Base-by-base conservation (phyloP, 208 protist genomes). In the Leishmania major region DNA sequence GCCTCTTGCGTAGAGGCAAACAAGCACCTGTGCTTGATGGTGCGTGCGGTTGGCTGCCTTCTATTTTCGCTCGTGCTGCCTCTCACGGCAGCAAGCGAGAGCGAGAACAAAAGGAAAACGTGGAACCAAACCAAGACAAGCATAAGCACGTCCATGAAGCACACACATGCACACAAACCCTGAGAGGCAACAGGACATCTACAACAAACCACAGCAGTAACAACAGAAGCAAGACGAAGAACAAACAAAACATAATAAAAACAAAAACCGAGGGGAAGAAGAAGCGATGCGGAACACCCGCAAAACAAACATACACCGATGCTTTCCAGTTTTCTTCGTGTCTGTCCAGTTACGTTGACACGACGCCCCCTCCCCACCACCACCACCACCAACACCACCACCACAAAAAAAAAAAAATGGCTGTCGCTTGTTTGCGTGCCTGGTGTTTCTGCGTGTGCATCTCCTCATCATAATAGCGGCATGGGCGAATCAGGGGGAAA, bases 101-200 rank as follows among this genome's bases (percentile, higher is more conserved):
- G 37, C 15, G 37, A 25, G 37, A 15, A 7, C 25, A 1, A 37
- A 69, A 31, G 43, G 10, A 31, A 69, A 22, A 69, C 31, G 15
- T 40, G 31, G 3, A 1, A 35, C 1, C 62, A 69, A 69, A 22
- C 62, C 13, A 25, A 69, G 62, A 31, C 31, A 31, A 40, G 62
- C 31, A 7, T 22, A 5, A 3, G 31, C 62, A 22, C 40, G 31
- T 22, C 31, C 15, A 37, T 40, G 62, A 28, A 37, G 11, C 19
- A 43, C 66, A 71, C n/a, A 71, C 66, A 19, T 35, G 45, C 66
- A 43, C 55, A 79, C 62, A 62, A 25, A 75, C 28, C 74, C 28
- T 77, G 72, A 80, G 62, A 70, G 47, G 70, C 25, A 62, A 73
- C 78, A 40, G 25, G 64, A 70, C 25, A 19, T 19, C 35, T 25